Percentiles rank a stretch among this genome's conserved stretches.
Evolutionary conservation across 805 yeast genomes (phyloP).

Genomic region (Priceomyces fermenticarens): DNA sequence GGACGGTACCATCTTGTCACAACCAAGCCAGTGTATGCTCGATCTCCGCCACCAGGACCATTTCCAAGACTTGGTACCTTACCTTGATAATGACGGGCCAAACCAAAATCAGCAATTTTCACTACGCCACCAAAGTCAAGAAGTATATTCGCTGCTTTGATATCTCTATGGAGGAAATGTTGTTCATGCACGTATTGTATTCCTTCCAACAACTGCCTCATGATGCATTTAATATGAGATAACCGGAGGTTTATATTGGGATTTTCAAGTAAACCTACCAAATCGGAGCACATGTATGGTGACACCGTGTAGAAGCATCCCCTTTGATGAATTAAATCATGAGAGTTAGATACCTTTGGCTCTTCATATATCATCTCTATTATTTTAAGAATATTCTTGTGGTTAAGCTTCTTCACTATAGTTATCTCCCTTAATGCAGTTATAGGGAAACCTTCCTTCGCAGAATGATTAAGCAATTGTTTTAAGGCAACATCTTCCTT

Average conservation of each 20-base stretch:
- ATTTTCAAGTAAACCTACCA: constrained; percentile 85
- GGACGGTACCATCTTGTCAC: constrained; percentile 98
- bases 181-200: constrained; percentile 73
- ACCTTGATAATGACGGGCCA: constrained; percentile 76
- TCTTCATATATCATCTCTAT: constrained; percentile 65
- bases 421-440: constrained; percentile 93
- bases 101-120: constrained; percentile 93
- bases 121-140: constrained; percentile 72
- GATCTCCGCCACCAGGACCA: constrained; percentile 59
- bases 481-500: constrained; percentile 79
- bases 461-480: constrained; percentile 73
- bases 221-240: constrained; percentile 77
- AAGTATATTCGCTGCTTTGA: constrained; percentile 93
- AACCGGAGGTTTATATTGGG: constrained; percentile 59
- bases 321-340: constrained; percentile 33
- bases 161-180: constrained; percentile 75
- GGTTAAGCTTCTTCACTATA: constrained; percentile 67
- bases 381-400: constrained; percentile 71
- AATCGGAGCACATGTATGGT: constrained; percentile 89
- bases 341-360: constrained; percentile 29
- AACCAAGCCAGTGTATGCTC: constrained; percentile 60
- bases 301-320: constrained; percentile 78
- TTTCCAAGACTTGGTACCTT: constrained; percentile 48
- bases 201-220: constrained; percentile 76
- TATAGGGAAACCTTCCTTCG: constrained; percentile 83